Evolutionary conservation across 129 eudicot genomes (phyloP).

Genomic region (Kitagawia praeruptora): DNA sequence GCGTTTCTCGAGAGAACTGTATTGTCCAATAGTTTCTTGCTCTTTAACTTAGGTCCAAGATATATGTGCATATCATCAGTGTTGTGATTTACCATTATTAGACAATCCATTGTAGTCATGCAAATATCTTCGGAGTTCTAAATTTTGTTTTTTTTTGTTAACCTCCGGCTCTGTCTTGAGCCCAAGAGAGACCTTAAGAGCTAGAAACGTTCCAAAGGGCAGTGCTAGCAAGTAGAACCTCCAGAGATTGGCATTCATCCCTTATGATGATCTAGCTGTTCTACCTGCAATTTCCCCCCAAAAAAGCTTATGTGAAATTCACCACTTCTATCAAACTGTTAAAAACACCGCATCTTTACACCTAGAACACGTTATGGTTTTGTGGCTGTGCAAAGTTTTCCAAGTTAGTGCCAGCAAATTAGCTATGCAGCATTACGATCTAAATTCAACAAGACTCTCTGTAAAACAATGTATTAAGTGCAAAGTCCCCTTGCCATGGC

Average conservation of each 20-base stretch:
- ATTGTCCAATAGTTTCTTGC: neutral
- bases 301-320: conserved; percentile 38
- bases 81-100: neutral
- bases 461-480: conserved; percentile 33
- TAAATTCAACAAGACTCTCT: conserved; percentile 33
- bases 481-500: conserved; percentile 46
- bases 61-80: neutral
- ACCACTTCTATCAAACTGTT: conserved; percentile 43
- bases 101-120: neutral
- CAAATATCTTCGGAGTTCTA: neutral
- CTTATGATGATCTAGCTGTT: conserved; percentile 52
- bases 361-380: conserved; percentile 20
- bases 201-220: conserved; percentile 35
- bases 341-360: conserved; percentile 34
- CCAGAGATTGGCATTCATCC: conserved; percentile 31
- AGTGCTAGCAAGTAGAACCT: conserved; percentile 48
- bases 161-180: conserved; percentile 8
- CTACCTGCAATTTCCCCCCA: conserved; percentile 50
- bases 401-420: conserved; percentile 32
- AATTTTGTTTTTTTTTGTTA: conserved; percentile 4
- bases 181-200: conserved; percentile 31
- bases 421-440: conserved; percentile 43
- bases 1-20: neutral
- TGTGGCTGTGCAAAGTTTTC: conserved; percentile 38
- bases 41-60: neutral